Base-by-base conservation (phyloP, 2,329 filamentous ascomycete species). In the Cryoendolithus antarcticus region DNA sequence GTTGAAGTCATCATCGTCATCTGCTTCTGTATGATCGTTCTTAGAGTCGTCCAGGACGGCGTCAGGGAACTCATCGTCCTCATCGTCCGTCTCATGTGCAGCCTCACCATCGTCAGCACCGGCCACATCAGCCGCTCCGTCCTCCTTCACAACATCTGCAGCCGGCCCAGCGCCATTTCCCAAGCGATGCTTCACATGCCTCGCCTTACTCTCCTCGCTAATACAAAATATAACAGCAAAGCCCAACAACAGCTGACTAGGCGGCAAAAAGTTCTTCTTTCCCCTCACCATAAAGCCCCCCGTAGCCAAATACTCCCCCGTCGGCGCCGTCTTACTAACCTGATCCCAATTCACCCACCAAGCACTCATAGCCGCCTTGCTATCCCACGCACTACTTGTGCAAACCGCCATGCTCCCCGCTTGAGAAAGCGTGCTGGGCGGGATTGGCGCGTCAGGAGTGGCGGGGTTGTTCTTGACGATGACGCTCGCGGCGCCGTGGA, bases 321-420 rank as follows among this genome's bases (percentile, higher is more conserved):
- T 77, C 1, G 78, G 71, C 0, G 82, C 80, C 28, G 77, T 84
- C 62, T 96, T 96, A 7, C 83, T 86, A 0, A 98, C 85, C 59
- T 96, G 88, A 39, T 89, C 80, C 2, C 84, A 81, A 45, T 80
- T 78, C 0, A 93, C 89, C 91, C 91, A 98, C 81, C 85, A 98
- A 6, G 89, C 88, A 11, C 83, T 81, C 83, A 96, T 93, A 10
- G 86, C 77, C 6, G 89, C 89, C 60, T 98, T 98, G 1, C 84
- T 89, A 44, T 96, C 91, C 91, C 91, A 98, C 0, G 89, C 91
- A 41, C 71, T 80, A 1, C 86, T 95, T 6, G 84, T 82, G 46
- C 84, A 85, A 4, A 98, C 82, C 0, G 82, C 79, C 24, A 95
- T 64, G 32, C 80, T 80, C 0, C 91, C 91, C 3, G 91, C 91